These are phyloP conservation scores for Asclepias syriaca DNA, from an alignment of 257 asterid species.

Conservation along the genomic window DNA sequence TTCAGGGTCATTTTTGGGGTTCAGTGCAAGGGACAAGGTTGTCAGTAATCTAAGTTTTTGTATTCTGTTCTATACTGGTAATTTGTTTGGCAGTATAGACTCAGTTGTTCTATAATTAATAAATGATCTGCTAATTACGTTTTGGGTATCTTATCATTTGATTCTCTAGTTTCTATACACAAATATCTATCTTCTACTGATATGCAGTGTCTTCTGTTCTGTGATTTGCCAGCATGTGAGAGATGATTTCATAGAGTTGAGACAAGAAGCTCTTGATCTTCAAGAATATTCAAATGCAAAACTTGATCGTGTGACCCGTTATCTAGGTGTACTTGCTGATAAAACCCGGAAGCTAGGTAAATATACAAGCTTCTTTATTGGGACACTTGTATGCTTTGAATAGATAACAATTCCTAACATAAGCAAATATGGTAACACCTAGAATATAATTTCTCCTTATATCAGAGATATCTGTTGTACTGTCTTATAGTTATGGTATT, in stretches of 20 bases:
- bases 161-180: constrained; percentile 1
- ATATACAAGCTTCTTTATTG: constrained; percentile 13
- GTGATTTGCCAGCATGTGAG: constrained; percentile 66
- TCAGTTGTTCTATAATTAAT: background rate
- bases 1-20: background rate
- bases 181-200: background rate
- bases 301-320: constrained; percentile 88
- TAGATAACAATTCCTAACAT: background rate
- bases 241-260: constrained; percentile 74
- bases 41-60: background rate
- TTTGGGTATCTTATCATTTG: background rate
- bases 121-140: background rate
- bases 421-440: background rate
- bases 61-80: background rate
- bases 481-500: background rate
- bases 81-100: background rate
- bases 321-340: constrained; percentile 94
- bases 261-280: constrained; percentile 90
- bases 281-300: constrained; percentile 95
- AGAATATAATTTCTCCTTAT: background rate
- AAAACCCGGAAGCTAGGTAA: constrained; percentile 87
- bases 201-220: constrained; percentile 2
- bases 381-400: background rate
- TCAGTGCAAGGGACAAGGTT: background rate
- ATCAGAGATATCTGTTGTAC: background rate